These are phyloP conservation scores for Silybum marianum DNA, from an alignment of 129 eudicot genomes.

Conservation along the genomic window DNA sequence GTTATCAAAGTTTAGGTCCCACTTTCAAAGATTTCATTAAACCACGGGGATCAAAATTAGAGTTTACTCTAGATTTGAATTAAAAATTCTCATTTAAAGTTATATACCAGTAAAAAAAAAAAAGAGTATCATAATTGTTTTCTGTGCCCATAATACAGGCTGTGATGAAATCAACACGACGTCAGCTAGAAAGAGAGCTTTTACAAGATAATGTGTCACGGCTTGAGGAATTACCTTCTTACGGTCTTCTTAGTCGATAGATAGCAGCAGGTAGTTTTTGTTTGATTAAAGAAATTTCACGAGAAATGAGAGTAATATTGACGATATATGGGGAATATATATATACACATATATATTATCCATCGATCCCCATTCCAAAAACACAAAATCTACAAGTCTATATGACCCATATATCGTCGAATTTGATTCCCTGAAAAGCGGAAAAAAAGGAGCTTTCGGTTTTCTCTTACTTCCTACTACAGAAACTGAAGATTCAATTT, in stretches of 20 bases:
- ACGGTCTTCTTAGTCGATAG: conserved; percentile 62
- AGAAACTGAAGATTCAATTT: not conserved
- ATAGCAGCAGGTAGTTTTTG: conserved; percentile 15
- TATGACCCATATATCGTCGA: not conserved
- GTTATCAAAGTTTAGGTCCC: too few species aligned
- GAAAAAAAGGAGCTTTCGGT: conserved; percentile 14
- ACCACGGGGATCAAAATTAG: too few species aligned
- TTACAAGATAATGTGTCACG: conserved; percentile 73
- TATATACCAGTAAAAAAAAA: not conserved
- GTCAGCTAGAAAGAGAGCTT: conserved; percentile 93
- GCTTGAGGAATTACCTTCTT: conserved; percentile 93
- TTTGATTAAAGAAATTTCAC: conserved; percentile 2
- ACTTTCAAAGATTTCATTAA: too few species aligned
- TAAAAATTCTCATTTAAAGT: not conserved
- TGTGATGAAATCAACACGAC: conserved; percentile 97
- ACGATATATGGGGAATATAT: not conserved
- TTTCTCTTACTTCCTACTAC: conserved; percentile 2
- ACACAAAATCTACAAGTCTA: not conserved
- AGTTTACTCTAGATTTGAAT: too few species aligned
- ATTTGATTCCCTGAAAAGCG: conserved; percentile 1
- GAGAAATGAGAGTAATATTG: conserved; percentile 1
- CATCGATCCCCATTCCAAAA: not conserved
- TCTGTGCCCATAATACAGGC: conserved; percentile 45
- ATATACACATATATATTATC: too few species aligned
- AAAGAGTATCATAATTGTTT: not conserved